Base-by-base conservation (phyloP, 1,284 basidiomycete species). In the Ustilago xerochloae region DNA sequence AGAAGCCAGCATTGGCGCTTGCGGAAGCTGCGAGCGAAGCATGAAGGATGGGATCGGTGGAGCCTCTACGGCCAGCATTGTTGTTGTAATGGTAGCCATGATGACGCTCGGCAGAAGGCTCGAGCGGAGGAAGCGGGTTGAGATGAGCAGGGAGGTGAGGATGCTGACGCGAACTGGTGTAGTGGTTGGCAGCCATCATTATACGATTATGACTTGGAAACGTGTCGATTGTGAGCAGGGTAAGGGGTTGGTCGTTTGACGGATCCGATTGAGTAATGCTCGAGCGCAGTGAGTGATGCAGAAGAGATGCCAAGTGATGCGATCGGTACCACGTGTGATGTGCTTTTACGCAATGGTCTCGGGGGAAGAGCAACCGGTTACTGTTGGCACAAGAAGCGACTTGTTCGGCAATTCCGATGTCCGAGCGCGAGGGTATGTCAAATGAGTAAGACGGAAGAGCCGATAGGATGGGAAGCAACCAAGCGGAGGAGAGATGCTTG, bases 41-140 rank as follows among this genome's bases (percentile, higher is more conserved):
- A 36, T 78, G 76, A 16, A 78, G 60, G 45, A 73, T 63, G 39
- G 76, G 76, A 46, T 78, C 76, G 29, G 76, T 78, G 7, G 73
- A 76, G 45, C 76, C 76, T 30, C 76, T 46, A 22, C 63, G 67
- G 4, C 52, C 57, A 20, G 62, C 46, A 43, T 67, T 50, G 39
- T 57, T 55, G 39, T 57, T 55, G 50, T 73, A 55, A 45, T 63
- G 62, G 18, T 54, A 41, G 38, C 52, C 51, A n/a, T 69, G 68
- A 32, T 74, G 72, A 29, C 66, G 63, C 32, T 77, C 70, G 10
- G 69, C 75, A 7, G 60, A 65, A 10, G 75, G 75, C 39, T 77
- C 75, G 50, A 77, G 63, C 7, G 75, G 71, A 15, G 71, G 67
- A n/a, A 77, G 65, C 6, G 67, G 70, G 26, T 62, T 70, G 54